Base-by-base conservation (phyloP, 805 yeast genomes). In the Schizosaccharomyces lindneri region DNA sequence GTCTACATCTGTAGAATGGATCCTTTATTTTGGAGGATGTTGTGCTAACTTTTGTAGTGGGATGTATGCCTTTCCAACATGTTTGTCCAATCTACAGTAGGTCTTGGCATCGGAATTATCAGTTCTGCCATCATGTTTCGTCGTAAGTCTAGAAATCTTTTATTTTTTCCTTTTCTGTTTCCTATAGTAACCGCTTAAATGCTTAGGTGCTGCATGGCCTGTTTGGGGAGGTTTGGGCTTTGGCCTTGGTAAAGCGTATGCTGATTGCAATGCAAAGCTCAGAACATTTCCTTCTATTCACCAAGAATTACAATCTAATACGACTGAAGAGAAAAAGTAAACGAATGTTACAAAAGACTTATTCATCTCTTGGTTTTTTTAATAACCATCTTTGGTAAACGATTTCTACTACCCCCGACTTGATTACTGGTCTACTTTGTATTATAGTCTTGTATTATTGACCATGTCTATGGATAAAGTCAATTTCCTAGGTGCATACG, bases 221-320 rank as follows among this genome's bases (percentile, higher is more conserved):
- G 97, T 90, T 55, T 89, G 97, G 95, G 74, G 90, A 64, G 98
- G 98, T 66, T 75, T 88, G 65, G 99, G 99, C 48, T 90, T 93
- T 69, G 99, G 99, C 66, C 79, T 89, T 65, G 99, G 99, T 66
- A 84, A 96, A 77, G 96, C 96, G 62, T 93, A 88, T 74, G 82
- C 97, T 64, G 99, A 93, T 76, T 98, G 97, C 64, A 97, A 93
- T 70, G 94, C 97, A 64, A 85, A 89, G 63, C 90, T 93, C 80
- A 84, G 97, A 21, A 51, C 57, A 15, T 29, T 51, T 51, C 57
- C 21, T 51, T 4, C 57, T 17, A 6, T 29, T 24, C 51, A 9
- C 9, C 21, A 17, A 46, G 27, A 46, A n/a, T 39, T 21, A 7
- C 36, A 24, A 29, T 2, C 57, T 51, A 5, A 4, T 29, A 7